Percentiles rank a stretch among this genome's conserved stretches.
Evolutionary conservation across 2,329 filamentous ascomycete genomes (phyloP).

Genomic region (Colletotrichum gloeosporioides): DNA sequence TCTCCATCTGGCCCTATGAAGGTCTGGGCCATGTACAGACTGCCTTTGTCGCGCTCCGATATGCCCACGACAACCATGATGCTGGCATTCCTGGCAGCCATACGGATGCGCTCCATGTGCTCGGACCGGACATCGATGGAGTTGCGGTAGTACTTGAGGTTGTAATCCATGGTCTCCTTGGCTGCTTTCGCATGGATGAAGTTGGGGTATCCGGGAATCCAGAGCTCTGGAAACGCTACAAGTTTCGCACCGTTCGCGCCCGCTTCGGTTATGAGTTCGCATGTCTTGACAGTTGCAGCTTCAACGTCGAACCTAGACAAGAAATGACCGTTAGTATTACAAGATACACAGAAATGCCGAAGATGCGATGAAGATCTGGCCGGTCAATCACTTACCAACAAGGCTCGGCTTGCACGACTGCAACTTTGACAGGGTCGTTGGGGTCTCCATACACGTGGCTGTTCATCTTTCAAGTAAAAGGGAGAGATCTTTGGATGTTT

Average conservation of each 20-base stretch:
- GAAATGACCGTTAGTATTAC: neutral
- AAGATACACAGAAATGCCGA: neutral
- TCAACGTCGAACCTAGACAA: neutral
- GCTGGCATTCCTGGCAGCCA: neutral
- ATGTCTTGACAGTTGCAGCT: constrained; percentile 50
- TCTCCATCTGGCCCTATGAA: constrained; percentile 47
- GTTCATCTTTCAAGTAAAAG: neutral
- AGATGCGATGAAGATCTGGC: neutral
- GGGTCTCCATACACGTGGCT: neutral
- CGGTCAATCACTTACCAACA: neutral
- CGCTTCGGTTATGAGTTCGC: constrained; percentile 60
- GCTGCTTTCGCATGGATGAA: constrained; percentile 22
- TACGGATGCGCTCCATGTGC: neutral
- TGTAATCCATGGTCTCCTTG: neutral
- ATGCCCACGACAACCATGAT: constrained; percentile 46
- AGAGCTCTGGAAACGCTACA: constrained; percentile 59
- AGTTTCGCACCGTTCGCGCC: constrained; percentile 57
- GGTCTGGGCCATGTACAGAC: constrained; percentile 52
- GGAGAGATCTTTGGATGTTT: neutral
- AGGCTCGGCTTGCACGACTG: neutral
- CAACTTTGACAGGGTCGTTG: neutral
- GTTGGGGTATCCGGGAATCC: constrained; percentile 56
- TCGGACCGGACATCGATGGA: neutral
- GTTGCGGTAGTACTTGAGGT: neutral
- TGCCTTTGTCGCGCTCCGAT: constrained; percentile 49